These are phyloP conservation scores for Monsonia emarginata DNA, from an alignment of 441 rosid species.

Conservation along the genomic window DNA sequence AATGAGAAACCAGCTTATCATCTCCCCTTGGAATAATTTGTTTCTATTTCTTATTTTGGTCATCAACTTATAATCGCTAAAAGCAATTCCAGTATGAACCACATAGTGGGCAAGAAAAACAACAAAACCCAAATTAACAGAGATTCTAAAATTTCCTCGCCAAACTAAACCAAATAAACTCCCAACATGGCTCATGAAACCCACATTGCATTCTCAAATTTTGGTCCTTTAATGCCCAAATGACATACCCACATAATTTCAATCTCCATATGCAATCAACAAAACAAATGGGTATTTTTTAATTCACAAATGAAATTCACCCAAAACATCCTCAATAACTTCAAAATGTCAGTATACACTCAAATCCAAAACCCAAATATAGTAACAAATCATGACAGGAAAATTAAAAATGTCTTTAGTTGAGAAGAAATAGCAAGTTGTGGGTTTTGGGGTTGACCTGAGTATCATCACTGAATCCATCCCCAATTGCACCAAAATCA, in stretches of 20 bases:
- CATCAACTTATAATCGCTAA: neutral
- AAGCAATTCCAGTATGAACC: neutral
- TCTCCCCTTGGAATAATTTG: neutral
- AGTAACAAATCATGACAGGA: neutral
- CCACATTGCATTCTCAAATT: no score
- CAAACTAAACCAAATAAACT: neutral
- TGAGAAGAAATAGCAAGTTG: neutral
- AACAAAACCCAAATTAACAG: neutral
- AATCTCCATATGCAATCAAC: neutral
- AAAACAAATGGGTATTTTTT: neutral
- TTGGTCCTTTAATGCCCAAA: neutral
- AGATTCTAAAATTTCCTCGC: neutral
- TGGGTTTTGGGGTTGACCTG: conserved; percentile 25
- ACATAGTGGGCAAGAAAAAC: no score
- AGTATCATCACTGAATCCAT: conserved; percentile 62
- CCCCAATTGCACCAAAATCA: conserved; percentile 66
- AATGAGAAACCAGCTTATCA: neutral
- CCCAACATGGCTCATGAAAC: neutral
- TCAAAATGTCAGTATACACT: neutral
- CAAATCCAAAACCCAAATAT: neutral
- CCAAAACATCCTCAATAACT: neutral
- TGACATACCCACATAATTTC: neutral
- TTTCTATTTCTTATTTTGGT: neutral
- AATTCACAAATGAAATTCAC: neutral
- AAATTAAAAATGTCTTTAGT: neutral